phyloP scores from a whole-genome alignment of 371 early-diverging fungal species.

The Mucor sp. region DNA sequence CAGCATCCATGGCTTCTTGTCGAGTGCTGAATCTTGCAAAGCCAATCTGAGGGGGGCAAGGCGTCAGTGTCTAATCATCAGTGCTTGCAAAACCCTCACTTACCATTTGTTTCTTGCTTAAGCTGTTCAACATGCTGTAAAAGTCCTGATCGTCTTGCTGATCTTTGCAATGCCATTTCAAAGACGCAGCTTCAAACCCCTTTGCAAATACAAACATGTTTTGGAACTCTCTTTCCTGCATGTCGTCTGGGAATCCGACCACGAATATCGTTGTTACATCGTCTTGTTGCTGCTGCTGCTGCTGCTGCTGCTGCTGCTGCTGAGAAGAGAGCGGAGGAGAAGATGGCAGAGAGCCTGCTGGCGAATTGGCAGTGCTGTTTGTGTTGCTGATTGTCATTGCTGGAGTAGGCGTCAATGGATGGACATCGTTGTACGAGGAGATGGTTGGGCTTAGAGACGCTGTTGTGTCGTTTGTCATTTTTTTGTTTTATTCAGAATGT shows the following conservation, averaged over 20 bases:
- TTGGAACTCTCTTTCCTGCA: constrained; percentile 96
- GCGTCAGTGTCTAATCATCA: too few relatives aligned
- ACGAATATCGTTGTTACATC: constrained; percentile 95
- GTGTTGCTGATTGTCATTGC: constrained; percentile 23
- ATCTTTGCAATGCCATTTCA: constrained; percentile 80
- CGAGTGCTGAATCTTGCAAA: constrained; percentile 49
- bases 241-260: constrained; percentile 97
- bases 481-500: background rate
- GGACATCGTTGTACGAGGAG: background rate
- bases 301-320: background rate
- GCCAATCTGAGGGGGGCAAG: constrained; percentile 41
- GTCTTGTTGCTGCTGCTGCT: constrained; percentile 26
- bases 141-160: constrained; percentile 40
- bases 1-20: constrained; percentile 39
- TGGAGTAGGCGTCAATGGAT: constrained; percentile 4
- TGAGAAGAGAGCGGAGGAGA: constrained; percentile 9
- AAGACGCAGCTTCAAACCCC: constrained; percentile 94
- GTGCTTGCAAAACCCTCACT: background rate
- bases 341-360: constrained; percentile 4
- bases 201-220: constrained; percentile 96
- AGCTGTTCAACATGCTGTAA: background rate
- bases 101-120: constrained; percentile 86
- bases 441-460: background rate
- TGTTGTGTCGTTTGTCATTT: constrained; percentile 7
- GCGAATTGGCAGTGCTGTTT: constrained; percentile 11